phyloP scores from a whole-genome alignment of 441 rosid species.

The Bruguiera hainesii region DNA sequence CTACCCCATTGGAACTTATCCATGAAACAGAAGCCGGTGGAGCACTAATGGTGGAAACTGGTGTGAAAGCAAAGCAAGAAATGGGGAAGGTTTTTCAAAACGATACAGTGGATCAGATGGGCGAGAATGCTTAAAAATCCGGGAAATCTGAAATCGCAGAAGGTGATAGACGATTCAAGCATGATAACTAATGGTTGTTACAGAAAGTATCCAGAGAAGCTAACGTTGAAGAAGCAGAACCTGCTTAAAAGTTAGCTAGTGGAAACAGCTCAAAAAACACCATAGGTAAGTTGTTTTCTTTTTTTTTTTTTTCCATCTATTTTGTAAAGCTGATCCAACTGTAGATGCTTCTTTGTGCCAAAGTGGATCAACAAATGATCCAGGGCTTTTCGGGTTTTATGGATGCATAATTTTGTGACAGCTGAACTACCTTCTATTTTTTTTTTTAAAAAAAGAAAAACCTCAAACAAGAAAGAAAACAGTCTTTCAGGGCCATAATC shows the following conservation, averaged over 20 bases:
- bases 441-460: neutral
- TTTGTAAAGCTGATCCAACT: constrained; percentile 26
- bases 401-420: constrained; percentile 23
- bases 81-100: constrained; percentile 5
- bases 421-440: neutral
- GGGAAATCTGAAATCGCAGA: constrained; percentile 16
- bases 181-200: constrained; percentile 8
- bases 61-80: constrained; percentile 23
- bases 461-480: neutral
- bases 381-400: constrained; percentile 10
- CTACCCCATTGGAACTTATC: constrained; percentile 66
- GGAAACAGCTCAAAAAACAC: constrained; percentile 20
- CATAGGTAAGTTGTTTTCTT: constrained; percentile 24
- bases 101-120: constrained; percentile 11
- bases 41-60: constrained; percentile 20
- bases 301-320: neutral
- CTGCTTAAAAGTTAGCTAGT: constrained; percentile 12
- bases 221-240: constrained; percentile 20
- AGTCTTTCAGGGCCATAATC: no score
- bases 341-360: constrained; percentile 28
- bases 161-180: constrained; percentile 8
- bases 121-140: constrained; percentile 10
- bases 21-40: constrained; percentile 34
- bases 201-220: constrained; percentile 15
- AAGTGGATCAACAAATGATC: constrained; percentile 28